phyloP scores from a whole-genome alignment of 2,329 filamentous ascomycete species.

The Penicillium brevicompactum region DNA sequence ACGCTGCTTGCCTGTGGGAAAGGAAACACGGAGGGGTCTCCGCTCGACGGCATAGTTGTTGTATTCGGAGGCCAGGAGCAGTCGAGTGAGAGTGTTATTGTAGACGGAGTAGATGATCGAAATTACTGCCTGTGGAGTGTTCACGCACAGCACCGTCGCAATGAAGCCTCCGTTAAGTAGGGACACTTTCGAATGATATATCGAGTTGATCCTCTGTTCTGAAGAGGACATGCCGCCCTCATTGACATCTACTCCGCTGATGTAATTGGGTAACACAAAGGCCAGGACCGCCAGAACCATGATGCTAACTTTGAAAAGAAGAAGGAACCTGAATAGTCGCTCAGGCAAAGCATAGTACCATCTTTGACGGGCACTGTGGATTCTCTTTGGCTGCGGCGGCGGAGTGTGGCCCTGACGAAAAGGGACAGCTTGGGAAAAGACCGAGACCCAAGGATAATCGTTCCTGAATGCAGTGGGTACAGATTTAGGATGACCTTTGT shows the following conservation, averaged over 20 bases:
- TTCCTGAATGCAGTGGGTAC: background rate
- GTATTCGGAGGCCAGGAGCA: conserved; percentile 30
- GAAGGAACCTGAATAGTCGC: too few relatives aligned
- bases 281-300: background rate
- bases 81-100: background rate
- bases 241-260: background rate
- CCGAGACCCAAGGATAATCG: background rate
- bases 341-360: too few relatives aligned
- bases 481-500: background rate
- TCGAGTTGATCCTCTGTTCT: background rate
- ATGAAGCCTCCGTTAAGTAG: background rate
- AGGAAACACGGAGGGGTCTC: conserved; percentile 45
- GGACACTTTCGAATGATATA: background rate
- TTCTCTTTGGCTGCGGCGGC: too few relatives aligned
- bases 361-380: too few relatives aligned
- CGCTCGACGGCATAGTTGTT: conserved; percentile 37
- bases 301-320: too few relatives aligned
- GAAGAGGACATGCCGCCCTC: background rate
- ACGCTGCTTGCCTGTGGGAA: conserved; percentile 42
- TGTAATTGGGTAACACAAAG: too few relatives aligned
- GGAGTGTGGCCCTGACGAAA: background rate
- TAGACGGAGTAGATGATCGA: background rate
- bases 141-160: background rate
- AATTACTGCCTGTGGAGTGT: background rate
- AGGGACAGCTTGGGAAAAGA: background rate